phyloP scores from a whole-genome alignment of 441 rosid species.

The Daphne laureola region DNA sequence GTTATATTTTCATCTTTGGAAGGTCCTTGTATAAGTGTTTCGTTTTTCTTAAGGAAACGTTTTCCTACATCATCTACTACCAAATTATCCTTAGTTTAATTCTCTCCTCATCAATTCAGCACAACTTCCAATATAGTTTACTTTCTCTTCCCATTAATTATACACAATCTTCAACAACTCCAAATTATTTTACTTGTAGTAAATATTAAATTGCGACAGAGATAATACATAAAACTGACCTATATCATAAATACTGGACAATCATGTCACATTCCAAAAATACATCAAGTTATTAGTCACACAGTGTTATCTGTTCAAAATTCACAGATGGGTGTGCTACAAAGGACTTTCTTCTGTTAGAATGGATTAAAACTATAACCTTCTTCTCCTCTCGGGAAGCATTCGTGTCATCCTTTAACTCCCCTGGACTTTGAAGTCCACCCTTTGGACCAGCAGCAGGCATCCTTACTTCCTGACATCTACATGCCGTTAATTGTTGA shows the following conservation, averaged over 20 bases:
- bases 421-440: constrained; percentile 56
- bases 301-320: neutral
- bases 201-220: no score
- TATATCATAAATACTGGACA: neutral
- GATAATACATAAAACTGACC: constrained; percentile 1
- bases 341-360: neutral
- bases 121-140: no score
- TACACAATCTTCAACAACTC: no score
- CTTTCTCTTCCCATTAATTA: no score
- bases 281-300: no score
- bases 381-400: constrained; percentile 83
- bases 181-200: no score
- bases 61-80: no score
- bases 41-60: no score
- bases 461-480: constrained; percentile 92
- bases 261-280: neutral
- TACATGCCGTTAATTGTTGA: constrained; percentile 19
- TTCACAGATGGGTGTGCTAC: neutral
- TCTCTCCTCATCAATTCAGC: no score
- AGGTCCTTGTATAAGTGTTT: no score
- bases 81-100: no score
- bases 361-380: constrained; percentile 31
- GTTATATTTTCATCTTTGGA: no score
- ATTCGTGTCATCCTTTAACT: constrained; percentile 82
- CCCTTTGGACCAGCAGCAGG: constrained; percentile 97